Percentiles rank a stretch among this genome's conserved stretches.
These are phyloP conservation scores for Protea cynaroides DNA, from an alignment of 164 flowering plant species.

Conservation along the genomic window DNA sequence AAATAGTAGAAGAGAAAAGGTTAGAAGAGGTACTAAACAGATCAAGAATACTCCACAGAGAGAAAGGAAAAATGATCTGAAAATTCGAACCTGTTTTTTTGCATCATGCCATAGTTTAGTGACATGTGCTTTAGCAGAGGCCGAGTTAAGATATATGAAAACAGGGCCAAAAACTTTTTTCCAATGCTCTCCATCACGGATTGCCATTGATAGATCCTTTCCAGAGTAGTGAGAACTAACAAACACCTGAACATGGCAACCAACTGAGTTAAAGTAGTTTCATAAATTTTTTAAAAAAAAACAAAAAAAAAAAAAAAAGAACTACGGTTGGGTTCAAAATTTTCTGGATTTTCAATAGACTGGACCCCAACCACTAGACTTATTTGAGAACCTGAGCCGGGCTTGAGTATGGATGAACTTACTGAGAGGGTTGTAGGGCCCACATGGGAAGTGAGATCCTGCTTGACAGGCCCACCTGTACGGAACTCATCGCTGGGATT, in stretches of 20 bases:
- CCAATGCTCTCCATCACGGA: conserved; percentile 66
- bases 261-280: neutral
- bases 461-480: conserved; percentile 88
- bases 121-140: conserved; percentile 26
- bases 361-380: too few relatives aligned
- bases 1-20: too few relatives aligned
- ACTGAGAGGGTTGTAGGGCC: conserved; percentile 44
- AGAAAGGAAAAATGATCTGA: too few relatives aligned
- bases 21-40: too few relatives aligned
- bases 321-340: too few relatives aligned
- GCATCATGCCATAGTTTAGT: conserved; percentile 73
- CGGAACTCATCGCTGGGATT: conserved; percentile 84
- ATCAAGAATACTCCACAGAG: neutral
- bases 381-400: too few relatives aligned
- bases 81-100: conserved; percentile 46
- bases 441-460: conserved; percentile 70
- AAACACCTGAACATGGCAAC: conserved; percentile 49
- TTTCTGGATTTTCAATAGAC: too few relatives aligned
- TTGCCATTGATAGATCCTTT: conserved; percentile 35
- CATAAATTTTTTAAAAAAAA: neutral
- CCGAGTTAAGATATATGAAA: conserved; percentile 45
- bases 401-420: conserved; percentile 17
- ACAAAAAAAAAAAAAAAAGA: too few relatives aligned
- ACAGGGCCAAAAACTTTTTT: conserved; percentile 65
- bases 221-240: conserved; percentile 77